Evolutionary conservation across 768 basidiomycete genomes (phyloP).

Genomic region (Mycena floridula): DNA sequence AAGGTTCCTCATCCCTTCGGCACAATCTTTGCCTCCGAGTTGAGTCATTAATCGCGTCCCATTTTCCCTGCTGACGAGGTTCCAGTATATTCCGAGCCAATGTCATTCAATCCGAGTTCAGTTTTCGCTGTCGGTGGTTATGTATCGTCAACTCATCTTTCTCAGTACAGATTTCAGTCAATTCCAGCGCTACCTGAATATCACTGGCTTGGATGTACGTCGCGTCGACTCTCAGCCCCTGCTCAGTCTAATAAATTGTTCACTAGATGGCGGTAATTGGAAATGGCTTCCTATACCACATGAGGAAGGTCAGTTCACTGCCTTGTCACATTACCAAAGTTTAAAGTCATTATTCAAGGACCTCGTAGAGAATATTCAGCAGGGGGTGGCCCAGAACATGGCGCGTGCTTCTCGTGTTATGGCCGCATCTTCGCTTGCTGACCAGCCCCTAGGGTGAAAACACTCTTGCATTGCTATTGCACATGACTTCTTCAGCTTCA

Average conservation of each 20-base stretch:
- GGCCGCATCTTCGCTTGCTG: conserved; percentile 1
- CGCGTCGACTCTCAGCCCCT: too few species aligned
- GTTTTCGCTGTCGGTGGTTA: too few species aligned
- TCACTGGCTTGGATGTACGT: conserved; percentile 90
- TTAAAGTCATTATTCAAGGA: too few species aligned
- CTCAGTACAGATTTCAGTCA: conserved; percentile 91
- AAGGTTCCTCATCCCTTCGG: too few species aligned
- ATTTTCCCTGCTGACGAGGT: too few species aligned
- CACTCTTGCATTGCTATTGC: conserved; percentile 71
- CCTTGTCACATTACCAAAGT: too few species aligned
- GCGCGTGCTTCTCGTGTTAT: conserved; percentile 7
- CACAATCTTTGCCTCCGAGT: conserved; percentile 87
- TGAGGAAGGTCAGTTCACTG: too few species aligned
- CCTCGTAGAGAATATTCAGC: conserved; percentile 75
- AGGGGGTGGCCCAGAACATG: conserved; percentile 76
- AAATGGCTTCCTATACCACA: conserved; percentile 92
- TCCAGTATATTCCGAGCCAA: conserved; percentile 90
- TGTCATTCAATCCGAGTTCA: conserved; percentile 88
- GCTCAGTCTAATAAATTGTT: too few species aligned
- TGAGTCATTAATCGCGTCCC: too few species aligned
- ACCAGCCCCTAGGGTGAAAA: conserved; percentile 68
- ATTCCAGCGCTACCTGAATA: conserved; percentile 83
- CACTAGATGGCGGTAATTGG: conserved; percentile 91
- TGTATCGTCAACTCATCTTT: too few species aligned
- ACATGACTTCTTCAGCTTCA: conserved; percentile 72